A percentile compares a stretch with the other conserved stretches of the same genome.
Evolutionary conservation across 805 yeast genomes (phyloP).

Genomic region (Metschnikowia anglica): DNA sequence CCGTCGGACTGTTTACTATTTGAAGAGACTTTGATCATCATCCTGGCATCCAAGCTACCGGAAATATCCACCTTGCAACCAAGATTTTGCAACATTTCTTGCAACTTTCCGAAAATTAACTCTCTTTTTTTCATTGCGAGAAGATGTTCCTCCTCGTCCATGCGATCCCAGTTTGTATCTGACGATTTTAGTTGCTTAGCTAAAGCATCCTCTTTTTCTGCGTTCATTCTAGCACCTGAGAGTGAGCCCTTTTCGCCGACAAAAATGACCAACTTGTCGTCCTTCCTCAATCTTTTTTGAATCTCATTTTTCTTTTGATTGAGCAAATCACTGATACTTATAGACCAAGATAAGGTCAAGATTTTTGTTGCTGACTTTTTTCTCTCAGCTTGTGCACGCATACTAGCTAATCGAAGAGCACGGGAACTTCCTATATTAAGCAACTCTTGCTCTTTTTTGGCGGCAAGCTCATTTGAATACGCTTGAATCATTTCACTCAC

Average conservation of each 20-base stretch:
- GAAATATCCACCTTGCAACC: conserved; percentile 28
- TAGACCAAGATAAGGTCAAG: conserved; percentile 56
- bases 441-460: conserved; percentile 30
- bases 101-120: conserved; percentile 28
- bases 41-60: conserved; percentile 28
- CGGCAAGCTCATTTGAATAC: conserved; percentile 35
- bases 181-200: conserved; percentile 8
- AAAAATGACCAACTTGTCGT: conserved; percentile 35
- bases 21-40: conserved; percentile 24
- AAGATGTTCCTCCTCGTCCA: conserved; percentile 19
- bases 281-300: conserved; percentile 42
- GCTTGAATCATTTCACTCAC: conserved; percentile 33
- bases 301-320: conserved; percentile 57
- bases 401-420: conserved; percentile 29
- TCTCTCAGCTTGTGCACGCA: conserved; percentile 32
- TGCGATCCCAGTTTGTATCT: conserved; percentile 11
- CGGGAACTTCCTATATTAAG: conserved; percentile 34
- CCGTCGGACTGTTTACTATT: conserved; percentile 4
- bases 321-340: conserved; percentile 49
- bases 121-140: conserved; percentile 29
- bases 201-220: conserved; percentile 18
- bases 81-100: conserved; percentile 30
- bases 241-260: conserved; percentile 25
- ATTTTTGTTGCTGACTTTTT: conserved; percentile 45
- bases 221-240: conserved; percentile 14